Evolutionary conservation across 2,329 filamentous ascomycete species (phyloP), one percentile per base, ranked within the genome.

Genomic region (Aaosphaeria arxii): DNA sequence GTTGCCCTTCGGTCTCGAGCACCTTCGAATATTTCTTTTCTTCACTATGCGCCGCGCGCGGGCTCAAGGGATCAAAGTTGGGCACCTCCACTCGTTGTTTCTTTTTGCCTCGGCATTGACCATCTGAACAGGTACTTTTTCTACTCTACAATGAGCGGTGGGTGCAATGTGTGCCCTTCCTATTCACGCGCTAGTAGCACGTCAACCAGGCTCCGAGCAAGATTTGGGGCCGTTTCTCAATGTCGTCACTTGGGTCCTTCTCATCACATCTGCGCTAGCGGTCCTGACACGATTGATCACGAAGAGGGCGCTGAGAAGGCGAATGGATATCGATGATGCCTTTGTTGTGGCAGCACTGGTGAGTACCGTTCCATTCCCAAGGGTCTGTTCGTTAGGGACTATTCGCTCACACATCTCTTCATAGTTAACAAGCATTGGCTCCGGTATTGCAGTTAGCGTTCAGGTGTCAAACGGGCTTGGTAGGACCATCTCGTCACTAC

Each of bases 281-380:
- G 66, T 69, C 6, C 49, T 64, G 41, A 68, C 64, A 35, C 56
- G 64, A 31, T 52, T 69, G 17, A 55, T 67, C 30, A 69, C 66
- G 24, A 69, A 69, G 53, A 57, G 58, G 33, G 66, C 64, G 17
- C 44, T 69, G 47, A 57, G 46, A 42, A 58, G 66, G 38, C 59
- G 55, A 30, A 54, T 68, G 17, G 63, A 64, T 52, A 36, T 67
- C 44, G 64, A 68, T 43, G 66, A 69, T 58, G 61, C 53, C n/a
- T 66, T 69, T 49, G 61, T 66, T 9, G 45, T 68, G 46, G 55
- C 61, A 11, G 66, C 66, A 47, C 52, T 69, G 53, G 66, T 69
- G 56, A 36, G 57, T 53, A n/a, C 31, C 30, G 17, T 24, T 24
- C 17, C 17, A 24, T 24, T 24, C 17, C 17, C 17, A 24, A 24